phyloP scores from a whole-genome alignment of 768 basidiomycete species.

The Baorangia bicolor region DNA sequence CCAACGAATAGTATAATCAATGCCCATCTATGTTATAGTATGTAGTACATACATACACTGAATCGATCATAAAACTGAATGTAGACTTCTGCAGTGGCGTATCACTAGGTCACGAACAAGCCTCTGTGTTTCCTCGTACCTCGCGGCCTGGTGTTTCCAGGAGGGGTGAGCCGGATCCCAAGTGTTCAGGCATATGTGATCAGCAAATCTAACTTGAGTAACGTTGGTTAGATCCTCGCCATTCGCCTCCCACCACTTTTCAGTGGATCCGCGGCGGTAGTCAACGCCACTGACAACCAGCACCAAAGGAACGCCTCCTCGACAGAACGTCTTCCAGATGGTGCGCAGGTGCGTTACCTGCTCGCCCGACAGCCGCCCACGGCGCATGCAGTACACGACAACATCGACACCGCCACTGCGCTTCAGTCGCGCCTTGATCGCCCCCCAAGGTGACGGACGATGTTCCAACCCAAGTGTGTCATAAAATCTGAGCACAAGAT shows the following conservation, averaged over 20 bases:
- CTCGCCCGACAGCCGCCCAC: slow-evolving; percentile 33
- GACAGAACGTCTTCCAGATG: slow-evolving; percentile 23
- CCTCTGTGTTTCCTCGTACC: slow-evolving; percentile 18
- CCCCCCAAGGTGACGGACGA: slow-evolving; percentile 12
- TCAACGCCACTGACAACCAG: slow-evolving; percentile 16
- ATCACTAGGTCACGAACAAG: slow-evolving; percentile 13
- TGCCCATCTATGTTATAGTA: slow-evolving; percentile 2
- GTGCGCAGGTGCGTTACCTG: slow-evolving; percentile 32
- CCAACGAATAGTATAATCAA: background rate
- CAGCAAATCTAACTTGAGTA: slow-evolving; percentile 16
- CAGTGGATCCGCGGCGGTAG: slow-evolving; percentile 16
- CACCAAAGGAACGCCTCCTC: slow-evolving; percentile 12
- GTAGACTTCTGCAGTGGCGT: slow-evolving; percentile 7
- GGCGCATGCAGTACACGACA: slow-evolving; percentile 38
- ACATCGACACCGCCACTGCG: slow-evolving; percentile 21
- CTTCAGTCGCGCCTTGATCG: slow-evolving; percentile 14
- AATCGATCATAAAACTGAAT: slow-evolving; percentile 3
- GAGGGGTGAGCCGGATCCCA: slow-evolving; percentile 16
- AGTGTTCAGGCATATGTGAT: slow-evolving; percentile 18
- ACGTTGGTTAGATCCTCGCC: slow-evolving; percentile 1
- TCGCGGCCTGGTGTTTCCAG: slow-evolving; percentile 15
- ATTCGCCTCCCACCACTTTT: slow-evolving; percentile 22
- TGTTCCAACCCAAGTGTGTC: slow-evolving; percentile 24
- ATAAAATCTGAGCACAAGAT: slow-evolving; percentile 9
- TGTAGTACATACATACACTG: background rate